Percentiles rank a stretch among this genome's conserved stretches.
phyloP scores from a whole-genome alignment of 2,329 filamentous ascomycete genomes.

The Colletotrichum salicis region DNA sequence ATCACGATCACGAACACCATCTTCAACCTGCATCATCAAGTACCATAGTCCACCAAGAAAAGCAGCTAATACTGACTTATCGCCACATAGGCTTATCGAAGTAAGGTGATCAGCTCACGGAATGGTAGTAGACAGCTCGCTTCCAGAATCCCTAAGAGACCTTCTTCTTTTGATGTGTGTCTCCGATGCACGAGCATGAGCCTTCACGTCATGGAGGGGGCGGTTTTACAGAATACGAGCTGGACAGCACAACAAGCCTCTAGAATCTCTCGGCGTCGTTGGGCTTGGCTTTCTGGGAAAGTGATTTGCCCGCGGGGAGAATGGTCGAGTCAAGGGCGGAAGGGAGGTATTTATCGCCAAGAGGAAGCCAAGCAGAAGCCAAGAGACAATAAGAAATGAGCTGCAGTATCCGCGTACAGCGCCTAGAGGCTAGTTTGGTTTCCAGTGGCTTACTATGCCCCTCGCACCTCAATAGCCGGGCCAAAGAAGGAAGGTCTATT shows the following conservation, averaged over 20 bases:
- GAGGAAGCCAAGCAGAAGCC: constrained; percentile 16
- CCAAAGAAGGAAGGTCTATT: constrained; percentile 20
- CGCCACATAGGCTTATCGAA: constrained; percentile 1
- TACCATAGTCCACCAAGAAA: background rate
- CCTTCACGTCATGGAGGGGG: background rate
- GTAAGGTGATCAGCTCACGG: background rate
- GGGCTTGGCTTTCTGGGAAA: constrained; percentile 13
- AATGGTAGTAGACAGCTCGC: background rate
- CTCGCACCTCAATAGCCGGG: constrained; percentile 14
- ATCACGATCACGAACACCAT: background rate
- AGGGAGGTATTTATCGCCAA: constrained; percentile 27
- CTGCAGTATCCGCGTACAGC: background rate
- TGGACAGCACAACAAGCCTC: background rate
- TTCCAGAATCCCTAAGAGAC: background rate
- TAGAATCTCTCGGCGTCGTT: background rate
- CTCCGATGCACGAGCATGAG: constrained; percentile 6
- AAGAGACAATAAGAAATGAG: constrained; percentile 19
- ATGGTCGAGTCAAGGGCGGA: background rate
- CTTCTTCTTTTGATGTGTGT: constrained; percentile 10
- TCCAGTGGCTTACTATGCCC: background rate
- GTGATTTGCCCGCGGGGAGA: background rate
- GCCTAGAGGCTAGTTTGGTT: background rate
- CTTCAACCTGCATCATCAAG: background rate
- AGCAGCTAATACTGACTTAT: background rate
- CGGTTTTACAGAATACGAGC: background rate